Evolutionary conservation across 2,329 filamentous ascomycete species (phyloP).

Genomic region (Xylariomycetidae sp.): DNA sequence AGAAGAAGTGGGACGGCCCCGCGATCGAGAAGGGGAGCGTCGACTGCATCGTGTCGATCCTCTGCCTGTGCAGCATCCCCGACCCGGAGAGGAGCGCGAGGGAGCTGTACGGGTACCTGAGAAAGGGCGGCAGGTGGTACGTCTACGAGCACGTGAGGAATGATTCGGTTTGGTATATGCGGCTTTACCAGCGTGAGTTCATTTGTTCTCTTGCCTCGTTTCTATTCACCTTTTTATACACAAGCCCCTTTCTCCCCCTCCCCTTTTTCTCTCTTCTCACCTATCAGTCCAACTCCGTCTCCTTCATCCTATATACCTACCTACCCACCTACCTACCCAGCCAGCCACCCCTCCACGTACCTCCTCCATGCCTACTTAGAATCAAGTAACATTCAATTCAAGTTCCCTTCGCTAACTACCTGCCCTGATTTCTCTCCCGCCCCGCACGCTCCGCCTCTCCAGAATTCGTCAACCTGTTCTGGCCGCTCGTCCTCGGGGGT

Average conservation of each 20-base stretch:
- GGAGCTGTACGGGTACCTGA: conserved; percentile 53
- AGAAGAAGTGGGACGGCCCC: conserved; percentile 36
- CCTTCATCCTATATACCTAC: too few relatives aligned
- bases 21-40: conserved; percentile 45
- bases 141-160: conserved; percentile 56
- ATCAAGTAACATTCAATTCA: too few relatives aligned
- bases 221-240: conserved; percentile 2
- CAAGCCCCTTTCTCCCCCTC: too few relatives aligned
- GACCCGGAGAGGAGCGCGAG: conserved; percentile 51
- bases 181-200: conserved; percentile 47
- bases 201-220: not conserved
- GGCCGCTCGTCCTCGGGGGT: conserved; percentile 47
- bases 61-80: conserved; percentile 62
- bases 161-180: conserved; percentile 34
- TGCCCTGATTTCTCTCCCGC: too few relatives aligned
- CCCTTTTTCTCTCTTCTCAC: too few relatives aligned
- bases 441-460: not conserved
- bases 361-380: too few relatives aligned
- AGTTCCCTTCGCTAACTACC: too few relatives aligned
- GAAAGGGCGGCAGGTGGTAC: conserved; percentile 59
- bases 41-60: conserved; percentile 56
- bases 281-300: too few relatives aligned
- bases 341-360: too few relatives aligned
- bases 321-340: too few relatives aligned
- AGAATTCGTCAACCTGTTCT: conserved; percentile 49